These are phyloP conservation scores for Starmerella sp. DNA, from an alignment of 805 yeast species.

Conservation along the genomic window DNA sequence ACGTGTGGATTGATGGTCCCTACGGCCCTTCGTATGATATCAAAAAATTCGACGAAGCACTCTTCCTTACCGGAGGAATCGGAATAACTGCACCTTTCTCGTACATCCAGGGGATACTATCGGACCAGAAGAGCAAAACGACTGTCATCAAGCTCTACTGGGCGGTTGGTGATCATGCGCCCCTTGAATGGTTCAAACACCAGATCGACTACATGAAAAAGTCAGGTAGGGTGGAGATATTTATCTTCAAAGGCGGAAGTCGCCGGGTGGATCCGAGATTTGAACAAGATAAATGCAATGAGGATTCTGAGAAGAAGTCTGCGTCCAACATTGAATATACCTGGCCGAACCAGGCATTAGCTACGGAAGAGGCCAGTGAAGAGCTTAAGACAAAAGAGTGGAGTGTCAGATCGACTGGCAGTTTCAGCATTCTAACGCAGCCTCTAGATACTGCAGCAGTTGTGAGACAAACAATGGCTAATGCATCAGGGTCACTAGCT, in stretches of 20 bases:
- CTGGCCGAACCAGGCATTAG: neutral
- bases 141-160: slow-evolving; percentile 40
- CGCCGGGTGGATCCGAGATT: neutral
- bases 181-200: slow-evolving; percentile 39
- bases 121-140: neutral
- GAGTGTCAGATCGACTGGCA: neutral
- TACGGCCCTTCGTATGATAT: slow-evolving; percentile 41
- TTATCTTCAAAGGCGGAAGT: slow-evolving; percentile 5
- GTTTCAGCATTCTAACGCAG: neutral
- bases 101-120: slow-evolving; percentile 31
- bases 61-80: slow-evolving; percentile 46
- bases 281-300: neutral
- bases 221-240: slow-evolving; percentile 7
- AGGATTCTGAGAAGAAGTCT: neutral
- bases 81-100: slow-evolving; percentile 47
- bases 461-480: slow-evolving; percentile 30
- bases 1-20: slow-evolving; percentile 49
- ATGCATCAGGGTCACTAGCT: slow-evolving; percentile 36
- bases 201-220: slow-evolving; percentile 32
- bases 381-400: neutral
- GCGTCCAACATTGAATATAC: neutral
- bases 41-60: slow-evolving; percentile 31
- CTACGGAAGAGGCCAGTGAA: neutral
- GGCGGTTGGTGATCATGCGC: slow-evolving; percentile 46
- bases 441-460: slow-evolving; percentile 19